Evolutionary conservation across 352 stramenopile genomes (phyloP).

Genomic region (Hyphochytrium catenoides): DNA sequence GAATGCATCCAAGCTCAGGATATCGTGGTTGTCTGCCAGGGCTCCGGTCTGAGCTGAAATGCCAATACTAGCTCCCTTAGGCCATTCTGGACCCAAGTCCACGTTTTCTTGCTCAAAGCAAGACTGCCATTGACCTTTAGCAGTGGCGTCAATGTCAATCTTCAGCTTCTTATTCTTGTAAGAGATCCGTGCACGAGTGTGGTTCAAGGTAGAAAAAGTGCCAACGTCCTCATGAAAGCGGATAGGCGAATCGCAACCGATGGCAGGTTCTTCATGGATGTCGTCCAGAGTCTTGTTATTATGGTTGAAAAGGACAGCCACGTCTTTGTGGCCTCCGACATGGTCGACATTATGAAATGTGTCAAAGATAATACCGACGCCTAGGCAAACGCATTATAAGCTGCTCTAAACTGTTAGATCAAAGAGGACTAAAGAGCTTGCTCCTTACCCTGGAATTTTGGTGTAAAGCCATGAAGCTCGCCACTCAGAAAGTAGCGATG

Average conservation of each 20-base stretch:
- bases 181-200: slow-evolving; percentile 44
- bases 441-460: slow-evolving; percentile 21
- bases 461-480: slow-evolving; percentile 50
- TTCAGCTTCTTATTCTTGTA: slow-evolving; percentile 37
- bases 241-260: slow-evolving; percentile 44
- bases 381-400: slow-evolving; percentile 6
- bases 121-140: slow-evolving; percentile 31
- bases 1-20: slow-evolving; percentile 38
- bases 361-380: slow-evolving; percentile 47
- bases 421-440: background rate
- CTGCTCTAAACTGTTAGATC: too few relatives aligned
- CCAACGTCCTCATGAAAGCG: slow-evolving; percentile 55
- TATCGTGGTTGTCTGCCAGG: slow-evolving; percentile 56
- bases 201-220: slow-evolving; percentile 43
- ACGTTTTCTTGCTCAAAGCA: slow-evolving; percentile 28
- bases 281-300: slow-evolving; percentile 42
- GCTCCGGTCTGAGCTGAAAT: slow-evolving; percentile 47
- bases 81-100: slow-evolving; percentile 21
- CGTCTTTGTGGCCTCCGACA: slow-evolving; percentile 42
- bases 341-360: slow-evolving; percentile 59
- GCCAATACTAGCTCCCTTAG: slow-evolving; percentile 32
- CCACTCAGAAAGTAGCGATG: slow-evolving; percentile 21
- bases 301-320: slow-evolving; percentile 52
- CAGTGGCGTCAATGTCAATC: slow-evolving; percentile 40
- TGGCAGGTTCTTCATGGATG: slow-evolving; percentile 31